phyloP scores from a whole-genome alignment of 192 early-diverging fungal species.

The Pilaira anomala region DNA sequence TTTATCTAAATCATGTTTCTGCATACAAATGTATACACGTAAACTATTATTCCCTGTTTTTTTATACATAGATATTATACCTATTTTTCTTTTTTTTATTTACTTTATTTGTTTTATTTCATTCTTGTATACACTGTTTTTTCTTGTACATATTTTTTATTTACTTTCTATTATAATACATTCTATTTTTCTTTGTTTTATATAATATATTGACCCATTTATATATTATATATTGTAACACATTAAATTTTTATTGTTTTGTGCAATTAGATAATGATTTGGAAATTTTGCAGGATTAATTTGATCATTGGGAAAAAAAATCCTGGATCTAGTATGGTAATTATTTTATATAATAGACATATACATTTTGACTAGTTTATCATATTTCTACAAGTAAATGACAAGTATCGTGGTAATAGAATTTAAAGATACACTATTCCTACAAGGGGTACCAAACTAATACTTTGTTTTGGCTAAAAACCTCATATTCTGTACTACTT shows the following conservation, averaged over 20 bases:
- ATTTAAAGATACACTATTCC: constrained; percentile 27
- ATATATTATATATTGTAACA: no score
- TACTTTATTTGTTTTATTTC: background rate
- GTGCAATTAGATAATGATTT: background rate
- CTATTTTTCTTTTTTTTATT: background rate
- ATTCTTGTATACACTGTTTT: background rate
- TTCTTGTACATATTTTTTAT: constrained; percentile 1
- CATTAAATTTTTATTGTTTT: background rate
- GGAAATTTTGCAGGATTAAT: no score
- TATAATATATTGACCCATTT: no score
- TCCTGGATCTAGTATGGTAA: no score
- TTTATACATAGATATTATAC: no score
- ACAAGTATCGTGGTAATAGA: constrained; percentile 4
- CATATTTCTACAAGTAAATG: background rate
- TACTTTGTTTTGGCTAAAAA: constrained; percentile 27
- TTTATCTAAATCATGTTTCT: background rate
- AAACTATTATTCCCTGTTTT: no score
- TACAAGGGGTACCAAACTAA: constrained; percentile 37
- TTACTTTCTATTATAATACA: background rate
- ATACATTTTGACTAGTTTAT: background rate
- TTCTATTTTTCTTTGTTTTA: background rate
- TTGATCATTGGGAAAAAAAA: no score
- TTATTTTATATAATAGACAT: no score
- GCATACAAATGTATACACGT: no score
- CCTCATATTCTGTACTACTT: constrained; percentile 35